Percentiles rank a stretch among this genome's conserved stretches.
Evolutionary conservation across 176 grass and related monocot genomes (phyloP).

Genomic region (Carex myosuroides): DNA sequence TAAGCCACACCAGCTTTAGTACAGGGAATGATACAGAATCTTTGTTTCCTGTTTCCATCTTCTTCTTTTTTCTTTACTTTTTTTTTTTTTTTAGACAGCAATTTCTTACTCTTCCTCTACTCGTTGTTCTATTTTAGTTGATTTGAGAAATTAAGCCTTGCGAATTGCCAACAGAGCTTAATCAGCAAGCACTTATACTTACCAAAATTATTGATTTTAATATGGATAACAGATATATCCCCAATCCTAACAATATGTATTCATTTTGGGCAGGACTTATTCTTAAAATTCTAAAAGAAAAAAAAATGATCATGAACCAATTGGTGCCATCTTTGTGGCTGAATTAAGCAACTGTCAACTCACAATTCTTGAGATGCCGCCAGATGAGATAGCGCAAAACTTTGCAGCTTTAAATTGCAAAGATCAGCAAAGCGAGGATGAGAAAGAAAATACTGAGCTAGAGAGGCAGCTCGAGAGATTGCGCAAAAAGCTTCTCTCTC

Average conservation of each 20-base stretch:
- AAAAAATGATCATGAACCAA: background rate
- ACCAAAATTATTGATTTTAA: background rate
- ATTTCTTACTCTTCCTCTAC: background rate
- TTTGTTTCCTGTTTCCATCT: background rate
- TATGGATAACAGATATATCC: background rate
- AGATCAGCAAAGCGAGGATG: constrained; percentile 32
- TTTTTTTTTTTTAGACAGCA: background rate
- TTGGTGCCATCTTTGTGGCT: background rate
- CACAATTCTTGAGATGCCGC: background rate
- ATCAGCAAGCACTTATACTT: background rate
- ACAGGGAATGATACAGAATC: background rate
- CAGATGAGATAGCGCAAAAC: background rate
- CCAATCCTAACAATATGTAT: background rate
- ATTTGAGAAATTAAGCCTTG: background rate
- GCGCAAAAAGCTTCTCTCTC: constrained; percentile 47
- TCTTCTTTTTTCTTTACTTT: background rate
- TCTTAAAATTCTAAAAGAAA: background rate
- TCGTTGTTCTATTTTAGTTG: background rate
- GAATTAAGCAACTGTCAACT: background rate
- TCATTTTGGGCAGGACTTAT: background rate
- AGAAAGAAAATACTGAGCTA: constrained; percentile 28
- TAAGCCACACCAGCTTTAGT: background rate
- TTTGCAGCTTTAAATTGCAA: constrained; percentile 19
- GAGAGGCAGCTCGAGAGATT: constrained; percentile 35
- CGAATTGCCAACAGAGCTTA: background rate